A percentile compares a stretch with the other conserved stretches of the same genome.
These are phyloP conservation scores for Penicillium sp. DNA, from an alignment of 2,329 filamentous ascomycete genomes.

Conservation along the genomic window DNA sequence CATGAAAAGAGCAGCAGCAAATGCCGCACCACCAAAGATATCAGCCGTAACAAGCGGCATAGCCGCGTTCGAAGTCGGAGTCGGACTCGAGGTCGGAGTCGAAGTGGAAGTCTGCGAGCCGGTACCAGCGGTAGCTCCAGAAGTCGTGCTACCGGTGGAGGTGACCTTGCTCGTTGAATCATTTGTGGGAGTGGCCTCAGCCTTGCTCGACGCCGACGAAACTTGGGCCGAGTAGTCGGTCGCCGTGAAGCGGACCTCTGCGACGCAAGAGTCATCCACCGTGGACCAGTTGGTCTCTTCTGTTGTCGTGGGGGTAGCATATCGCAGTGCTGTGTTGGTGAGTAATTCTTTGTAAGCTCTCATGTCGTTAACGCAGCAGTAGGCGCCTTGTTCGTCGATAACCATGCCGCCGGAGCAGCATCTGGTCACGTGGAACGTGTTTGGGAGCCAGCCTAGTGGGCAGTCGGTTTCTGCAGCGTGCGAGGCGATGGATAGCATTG, in stretches of 20 bases:
- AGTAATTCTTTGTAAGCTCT: neutral
- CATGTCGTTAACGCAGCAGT: constrained; percentile 9
- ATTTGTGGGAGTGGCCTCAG: neutral
- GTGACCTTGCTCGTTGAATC: neutral
- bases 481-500: neutral
- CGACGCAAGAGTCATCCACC: neutral
- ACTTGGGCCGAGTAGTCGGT: constrained; percentile 13
- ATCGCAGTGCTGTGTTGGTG: neutral
- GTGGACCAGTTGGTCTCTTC: neutral
- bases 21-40: constrained; percentile 1
- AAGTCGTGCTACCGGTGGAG: neutral
- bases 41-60: constrained; percentile 2
- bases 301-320: neutral
- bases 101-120: neutral
- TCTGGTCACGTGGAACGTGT: neutral
- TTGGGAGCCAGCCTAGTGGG: constrained; percentile 1
- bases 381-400: neutral
- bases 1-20: constrained; percentile 11
- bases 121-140: neutral
- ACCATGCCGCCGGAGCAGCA: constrained; percentile 9
- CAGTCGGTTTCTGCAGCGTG: neutral
- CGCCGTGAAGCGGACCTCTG: constrained; percentile 7
- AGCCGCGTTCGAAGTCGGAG: constrained; percentile 3
- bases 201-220: constrained; percentile 1
- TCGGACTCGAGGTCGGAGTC: neutral